These are phyloP conservation scores for Chondrostereum purpureum DNA, from an alignment of 1,284 basidiomycete genomes.

Conservation along the genomic window DNA sequence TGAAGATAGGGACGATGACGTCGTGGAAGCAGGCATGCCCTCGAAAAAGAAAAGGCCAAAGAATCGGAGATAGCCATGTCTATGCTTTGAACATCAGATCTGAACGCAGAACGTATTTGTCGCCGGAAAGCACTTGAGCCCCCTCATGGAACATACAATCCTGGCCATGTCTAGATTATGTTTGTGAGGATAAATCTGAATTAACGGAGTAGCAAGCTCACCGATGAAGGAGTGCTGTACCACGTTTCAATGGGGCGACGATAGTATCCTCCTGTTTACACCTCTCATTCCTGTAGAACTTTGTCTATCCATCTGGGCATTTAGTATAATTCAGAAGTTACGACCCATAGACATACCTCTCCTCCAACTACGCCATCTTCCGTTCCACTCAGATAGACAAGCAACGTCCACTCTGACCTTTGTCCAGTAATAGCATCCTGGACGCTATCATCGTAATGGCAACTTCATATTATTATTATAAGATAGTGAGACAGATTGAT, in stretches of 20 bases:
- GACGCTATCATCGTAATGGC: constrained; percentile 72
- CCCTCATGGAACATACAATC: constrained; percentile 79
- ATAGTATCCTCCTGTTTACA: constrained; percentile 48
- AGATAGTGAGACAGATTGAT: background rate
- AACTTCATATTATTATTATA: no score
- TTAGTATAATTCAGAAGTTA: background rate
- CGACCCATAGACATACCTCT: constrained; percentile 56
- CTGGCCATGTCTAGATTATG: constrained; percentile 56
- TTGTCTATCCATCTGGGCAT: constrained; percentile 36
- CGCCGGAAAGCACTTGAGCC: constrained; percentile 56
- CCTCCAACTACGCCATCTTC: constrained; percentile 74
- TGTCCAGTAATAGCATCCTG: constrained; percentile 47
- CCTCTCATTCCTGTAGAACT: constrained; percentile 61
- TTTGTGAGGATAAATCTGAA: background rate
- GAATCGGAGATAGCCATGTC: constrained; percentile 17
- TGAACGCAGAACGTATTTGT: constrained; percentile 72
- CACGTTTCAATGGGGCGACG: constrained; percentile 53
- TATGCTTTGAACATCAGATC: constrained; percentile 62
- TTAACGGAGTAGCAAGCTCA: constrained; percentile 24
- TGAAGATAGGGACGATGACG: constrained; percentile 81
- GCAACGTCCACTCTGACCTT: constrained; percentile 73
- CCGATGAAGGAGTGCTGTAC: constrained; percentile 70
- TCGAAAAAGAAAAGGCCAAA: constrained; percentile 37
- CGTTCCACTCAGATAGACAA: constrained; percentile 69
- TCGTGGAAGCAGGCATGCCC: constrained; percentile 77